Percentiles rank a stretch among this genome's conserved stretches.
Conservation (phyloP, 495 filamentous ascomycete genomes). For the Hypoxylon fragiforme region DNA sequence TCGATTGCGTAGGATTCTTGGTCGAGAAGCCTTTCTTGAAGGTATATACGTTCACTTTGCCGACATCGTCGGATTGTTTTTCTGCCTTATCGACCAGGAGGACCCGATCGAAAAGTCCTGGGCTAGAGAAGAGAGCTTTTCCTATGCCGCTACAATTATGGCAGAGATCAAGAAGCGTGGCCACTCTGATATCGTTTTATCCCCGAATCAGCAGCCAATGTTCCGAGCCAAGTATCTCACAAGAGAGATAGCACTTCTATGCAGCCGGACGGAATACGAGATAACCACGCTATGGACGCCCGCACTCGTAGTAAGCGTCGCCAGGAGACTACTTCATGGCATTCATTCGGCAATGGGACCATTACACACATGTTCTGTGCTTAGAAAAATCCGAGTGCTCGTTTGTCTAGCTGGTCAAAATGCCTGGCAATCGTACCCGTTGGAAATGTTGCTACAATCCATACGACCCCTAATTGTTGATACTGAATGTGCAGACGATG, state of each 20-base stretch:
- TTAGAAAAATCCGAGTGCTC: constrained; percentile 82
- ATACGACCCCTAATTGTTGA: constrained; percentile 79
- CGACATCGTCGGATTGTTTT: constrained; percentile 72
- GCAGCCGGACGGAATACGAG: constrained; percentile 67
- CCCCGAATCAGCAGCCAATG: constrained; percentile 79
- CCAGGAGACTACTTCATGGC: constrained; percentile 74
- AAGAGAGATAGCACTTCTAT: constrained; percentile 74
- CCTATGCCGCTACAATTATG: constrained; percentile 63
- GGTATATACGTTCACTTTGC: constrained; percentile 70
- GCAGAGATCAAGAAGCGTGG: constrained; percentile 66
- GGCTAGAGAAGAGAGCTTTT: constrained; percentile 61
- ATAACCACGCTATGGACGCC: constrained; percentile 73
- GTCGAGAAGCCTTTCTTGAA: constrained; percentile 62
- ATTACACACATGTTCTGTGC: constrained; percentile 79
- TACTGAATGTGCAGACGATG: constrained; percentile 87
- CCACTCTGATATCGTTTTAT: constrained; percentile 60
- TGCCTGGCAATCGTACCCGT: constrained; percentile 73
- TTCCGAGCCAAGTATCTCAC: constrained; percentile 77
- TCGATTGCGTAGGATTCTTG: constrained; percentile 68
- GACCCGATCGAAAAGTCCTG: constrained; percentile 71
- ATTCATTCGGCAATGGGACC: constrained; percentile 88
- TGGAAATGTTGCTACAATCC: constrained; percentile 90
- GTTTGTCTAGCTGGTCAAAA: constrained; percentile 73
- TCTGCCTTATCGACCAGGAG: constrained; percentile 73
- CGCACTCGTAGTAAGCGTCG: constrained; percentile 70